Evolutionary conservation across 208 protist species (phyloP).

Genomic region (Trypanosoma platydactyli): DNA sequence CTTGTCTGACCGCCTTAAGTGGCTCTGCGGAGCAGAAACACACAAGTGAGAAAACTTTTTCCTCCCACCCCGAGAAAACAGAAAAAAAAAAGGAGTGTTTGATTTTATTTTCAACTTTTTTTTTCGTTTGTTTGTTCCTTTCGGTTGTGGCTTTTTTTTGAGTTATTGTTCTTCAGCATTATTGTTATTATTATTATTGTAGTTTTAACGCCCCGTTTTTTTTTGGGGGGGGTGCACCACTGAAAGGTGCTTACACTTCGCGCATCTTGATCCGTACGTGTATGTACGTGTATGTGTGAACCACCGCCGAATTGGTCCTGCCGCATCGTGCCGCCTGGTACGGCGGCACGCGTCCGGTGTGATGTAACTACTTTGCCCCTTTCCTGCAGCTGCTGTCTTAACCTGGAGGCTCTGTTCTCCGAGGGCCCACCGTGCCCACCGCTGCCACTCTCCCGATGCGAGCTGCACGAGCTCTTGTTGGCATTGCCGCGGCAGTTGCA

Average conservation of each 20-base stretch:
- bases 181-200: too few relatives aligned
- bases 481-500: conserved; percentile 46
- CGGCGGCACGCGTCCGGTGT: neutral
- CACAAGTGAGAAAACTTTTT: too few relatives aligned
- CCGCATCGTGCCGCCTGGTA: conserved; percentile 13
- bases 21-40: too few relatives aligned
- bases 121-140: conserved; percentile 12
- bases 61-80: too few relatives aligned
- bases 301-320: neutral
- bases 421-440: conserved; percentile 19
- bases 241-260: too few relatives aligned
- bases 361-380: neutral
- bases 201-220: too few relatives aligned
- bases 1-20: too few relatives aligned
- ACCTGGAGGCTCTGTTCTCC: conserved; percentile 14
- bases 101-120: conserved; percentile 14
- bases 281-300: conserved; percentile 21
- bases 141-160: conserved; percentile 6
- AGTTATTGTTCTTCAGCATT: conserved; percentile 29
- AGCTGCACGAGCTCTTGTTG: conserved; percentile 49
- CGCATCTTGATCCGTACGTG: too few relatives aligned
- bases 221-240: too few relatives aligned
- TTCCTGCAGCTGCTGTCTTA: conserved; percentile 17
- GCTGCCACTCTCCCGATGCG: conserved; percentile 43
- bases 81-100: conserved; percentile 2